Percentiles rank a stretch among this genome's conserved stretches.
These are phyloP conservation scores for Rhynchosporium graminicola DNA, from an alignment of 2,329 filamentous ascomycete species.

Conservation along the genomic window DNA sequence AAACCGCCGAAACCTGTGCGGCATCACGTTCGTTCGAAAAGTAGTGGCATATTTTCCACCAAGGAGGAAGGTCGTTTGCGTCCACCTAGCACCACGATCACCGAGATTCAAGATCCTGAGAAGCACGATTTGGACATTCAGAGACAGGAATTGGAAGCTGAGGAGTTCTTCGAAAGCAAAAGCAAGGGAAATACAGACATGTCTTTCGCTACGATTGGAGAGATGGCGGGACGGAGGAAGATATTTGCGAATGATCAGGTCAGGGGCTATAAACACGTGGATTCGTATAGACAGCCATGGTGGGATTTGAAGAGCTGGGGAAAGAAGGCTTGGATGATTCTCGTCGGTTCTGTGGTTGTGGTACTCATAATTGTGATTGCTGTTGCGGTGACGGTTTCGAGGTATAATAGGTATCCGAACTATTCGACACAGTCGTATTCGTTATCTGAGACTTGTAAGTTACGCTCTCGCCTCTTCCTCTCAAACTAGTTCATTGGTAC, in stretches of 20 bases:
- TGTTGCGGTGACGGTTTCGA: constrained; percentile 43
- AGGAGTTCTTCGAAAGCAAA: constrained; percentile 19
- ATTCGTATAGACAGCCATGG: constrained; percentile 34
- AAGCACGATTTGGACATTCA: constrained; percentile 15
- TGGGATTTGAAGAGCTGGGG: constrained; percentile 57
- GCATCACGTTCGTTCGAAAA: constrained; percentile 29
- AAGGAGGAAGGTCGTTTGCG: constrained; percentile 21
- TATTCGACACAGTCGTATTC: constrained; percentile 45
- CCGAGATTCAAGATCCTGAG: constrained; percentile 11
- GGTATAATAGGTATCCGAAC: constrained; percentile 46
- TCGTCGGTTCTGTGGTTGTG: constrained; percentile 44
- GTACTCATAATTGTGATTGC: constrained; percentile 52
- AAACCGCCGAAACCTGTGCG: constrained; percentile 32
- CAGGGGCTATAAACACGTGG: constrained; percentile 23
- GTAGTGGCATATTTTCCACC: constrained; percentile 22
- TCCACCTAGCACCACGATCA: background rate
- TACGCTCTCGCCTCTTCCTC: background rate
- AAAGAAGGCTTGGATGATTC: constrained; percentile 51
- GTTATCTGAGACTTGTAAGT: constrained; percentile 45
- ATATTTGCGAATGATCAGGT: constrained; percentile 16
- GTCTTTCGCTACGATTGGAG: constrained; percentile 23
- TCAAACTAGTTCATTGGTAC: constrained; percentile 7
- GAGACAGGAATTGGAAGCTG: constrained; percentile 11
- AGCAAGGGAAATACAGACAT: constrained; percentile 1
- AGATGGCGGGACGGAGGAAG: constrained; percentile 21